Percentiles rank a stretch among this genome's conserved stretches.
Evolutionary conservation across 495 filamentous ascomycete genomes (phyloP).

Genomic region (Tuber calosporum): DNA sequence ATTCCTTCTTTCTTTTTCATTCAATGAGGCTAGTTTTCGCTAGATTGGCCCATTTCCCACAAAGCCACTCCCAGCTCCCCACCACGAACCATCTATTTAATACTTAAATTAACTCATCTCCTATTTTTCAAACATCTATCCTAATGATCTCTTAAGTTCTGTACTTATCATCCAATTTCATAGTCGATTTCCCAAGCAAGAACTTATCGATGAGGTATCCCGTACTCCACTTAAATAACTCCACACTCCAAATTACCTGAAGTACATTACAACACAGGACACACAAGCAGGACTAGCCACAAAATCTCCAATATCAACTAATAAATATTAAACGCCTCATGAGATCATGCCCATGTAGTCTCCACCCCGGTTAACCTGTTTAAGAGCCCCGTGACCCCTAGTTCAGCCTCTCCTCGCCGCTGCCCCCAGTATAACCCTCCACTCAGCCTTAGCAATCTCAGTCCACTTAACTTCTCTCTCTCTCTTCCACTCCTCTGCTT

Average conservation of each 20-base stretch:
- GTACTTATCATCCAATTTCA: not conserved
- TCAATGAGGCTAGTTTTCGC: not conserved
- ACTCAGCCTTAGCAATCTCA: slow-evolving; percentile 22
- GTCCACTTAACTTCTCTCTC: slow-evolving; percentile 25
- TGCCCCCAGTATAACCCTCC: slow-evolving; percentile 14
- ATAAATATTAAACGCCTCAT: not conserved
- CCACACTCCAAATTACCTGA: not conserved
- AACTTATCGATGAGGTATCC: not conserved
- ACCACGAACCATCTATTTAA: not conserved
- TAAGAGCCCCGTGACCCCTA: not conserved
- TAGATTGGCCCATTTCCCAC: not conserved
- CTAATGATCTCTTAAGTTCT: not conserved
- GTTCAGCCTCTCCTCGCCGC: not conserved
- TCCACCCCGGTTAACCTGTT: not conserved
- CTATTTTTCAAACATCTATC: not conserved
- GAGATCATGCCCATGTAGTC: not conserved
- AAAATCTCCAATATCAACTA: not conserved
- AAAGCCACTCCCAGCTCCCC: not conserved
- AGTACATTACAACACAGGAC: not conserved
- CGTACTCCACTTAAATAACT: not conserved
- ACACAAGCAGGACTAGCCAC: not conserved
- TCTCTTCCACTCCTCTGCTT: slow-evolving; percentile 6
- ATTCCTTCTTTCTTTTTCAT: not conserved
- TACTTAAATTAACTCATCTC: not conserved
- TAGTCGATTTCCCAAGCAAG: not conserved